Conservation (phyloP, 345 rosid species). For the Camelina sativa region DNA sequence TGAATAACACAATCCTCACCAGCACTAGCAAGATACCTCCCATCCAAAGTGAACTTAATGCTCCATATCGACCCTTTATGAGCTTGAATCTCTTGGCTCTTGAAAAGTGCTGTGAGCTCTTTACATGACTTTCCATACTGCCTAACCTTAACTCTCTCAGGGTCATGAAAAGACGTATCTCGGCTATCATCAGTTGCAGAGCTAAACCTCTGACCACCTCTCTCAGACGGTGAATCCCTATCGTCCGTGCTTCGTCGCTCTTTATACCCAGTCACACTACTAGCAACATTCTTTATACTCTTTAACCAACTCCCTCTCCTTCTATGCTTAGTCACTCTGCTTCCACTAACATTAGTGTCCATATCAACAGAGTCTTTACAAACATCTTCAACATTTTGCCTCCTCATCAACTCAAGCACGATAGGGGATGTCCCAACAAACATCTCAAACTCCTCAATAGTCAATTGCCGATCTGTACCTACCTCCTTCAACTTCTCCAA, state of each 20-base stretch:
- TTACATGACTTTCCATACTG: constrained; percentile 85
- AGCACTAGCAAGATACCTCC: constrained; percentile 88
- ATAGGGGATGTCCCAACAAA: constrained; percentile 93
- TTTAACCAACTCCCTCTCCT: constrained; percentile 81
- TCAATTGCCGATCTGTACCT: constrained; percentile 83
- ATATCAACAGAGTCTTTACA: constrained; percentile 53
- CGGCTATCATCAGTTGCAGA: constrained; percentile 97
- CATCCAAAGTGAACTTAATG: constrained; percentile 91
- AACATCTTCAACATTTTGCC: constrained; percentile 87
- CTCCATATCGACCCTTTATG: constrained; percentile 92
- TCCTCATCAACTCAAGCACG: constrained; percentile 91
- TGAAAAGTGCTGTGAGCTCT: constrained; percentile 79
- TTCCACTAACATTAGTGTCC: constrained; percentile 45
- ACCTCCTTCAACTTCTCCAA: constrained; percentile 88
- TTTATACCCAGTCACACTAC: constrained; percentile 60
- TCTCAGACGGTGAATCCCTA: constrained; percentile 82
- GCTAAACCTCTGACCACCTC: constrained; percentile 87
- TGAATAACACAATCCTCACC: constrained; percentile 92
- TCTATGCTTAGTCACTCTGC: constrained; percentile 61
- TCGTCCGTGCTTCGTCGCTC: constrained; percentile 91
- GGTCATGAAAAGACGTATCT: constrained; percentile 79
- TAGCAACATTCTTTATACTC: constrained; percentile 77
- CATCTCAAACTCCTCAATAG: constrained; percentile 92
- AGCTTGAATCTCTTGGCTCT: constrained; percentile 92
- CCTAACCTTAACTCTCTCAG: constrained; percentile 85